phyloP scores from a whole-genome alignment of 192 early-diverging fungal species.

The Coemansia sp. region DNA sequence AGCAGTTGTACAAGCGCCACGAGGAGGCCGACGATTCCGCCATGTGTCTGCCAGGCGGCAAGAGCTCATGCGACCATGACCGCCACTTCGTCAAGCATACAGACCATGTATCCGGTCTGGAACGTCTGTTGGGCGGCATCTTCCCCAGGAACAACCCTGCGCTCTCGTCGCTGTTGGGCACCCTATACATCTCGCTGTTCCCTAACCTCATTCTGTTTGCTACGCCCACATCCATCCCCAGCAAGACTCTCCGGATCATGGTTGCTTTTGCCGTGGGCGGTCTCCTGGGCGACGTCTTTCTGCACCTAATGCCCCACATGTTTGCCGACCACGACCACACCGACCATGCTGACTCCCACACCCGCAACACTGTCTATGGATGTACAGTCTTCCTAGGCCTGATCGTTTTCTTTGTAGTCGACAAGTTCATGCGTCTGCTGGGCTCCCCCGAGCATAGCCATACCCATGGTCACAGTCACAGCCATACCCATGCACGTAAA shows the following conservation, averaged over 20 bases:
- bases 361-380: slow-evolving; percentile 63
- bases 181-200: slow-evolving; percentile 79
- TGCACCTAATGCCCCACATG: slow-evolving; percentile 79
- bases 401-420: slow-evolving; percentile 74
- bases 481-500: slow-evolving; percentile 13
- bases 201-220: slow-evolving; percentile 79
- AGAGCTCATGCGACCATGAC: slow-evolving; percentile 19
- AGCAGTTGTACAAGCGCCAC: slow-evolving; percentile 38
- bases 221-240: slow-evolving; percentile 68
- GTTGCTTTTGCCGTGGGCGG: slow-evolving; percentile 89
- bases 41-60: slow-evolving; percentile 32
- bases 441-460: slow-evolving; percentile 67
- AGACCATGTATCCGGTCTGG: slow-evolving; percentile 28
- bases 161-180: slow-evolving; percentile 62
- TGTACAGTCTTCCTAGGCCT: slow-evolving; percentile 75
- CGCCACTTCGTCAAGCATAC: slow-evolving; percentile 9
- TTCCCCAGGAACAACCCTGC: slow-evolving; percentile 54
- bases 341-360: slow-evolving; percentile 52
- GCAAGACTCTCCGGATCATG: slow-evolving; percentile 59
- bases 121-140: slow-evolving; percentile 45
- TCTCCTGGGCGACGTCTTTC: slow-evolving; percentile 79
- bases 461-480: slow-evolving; percentile 52
- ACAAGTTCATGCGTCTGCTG: slow-evolving; percentile 80
- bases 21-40: slow-evolving; percentile 18
- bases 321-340: slow-evolving; percentile 59